These are phyloP conservation scores for Fusarium multiceps DNA, from an alignment of 2,329 filamentous ascomycete species.

Conservation along the genomic window DNA sequence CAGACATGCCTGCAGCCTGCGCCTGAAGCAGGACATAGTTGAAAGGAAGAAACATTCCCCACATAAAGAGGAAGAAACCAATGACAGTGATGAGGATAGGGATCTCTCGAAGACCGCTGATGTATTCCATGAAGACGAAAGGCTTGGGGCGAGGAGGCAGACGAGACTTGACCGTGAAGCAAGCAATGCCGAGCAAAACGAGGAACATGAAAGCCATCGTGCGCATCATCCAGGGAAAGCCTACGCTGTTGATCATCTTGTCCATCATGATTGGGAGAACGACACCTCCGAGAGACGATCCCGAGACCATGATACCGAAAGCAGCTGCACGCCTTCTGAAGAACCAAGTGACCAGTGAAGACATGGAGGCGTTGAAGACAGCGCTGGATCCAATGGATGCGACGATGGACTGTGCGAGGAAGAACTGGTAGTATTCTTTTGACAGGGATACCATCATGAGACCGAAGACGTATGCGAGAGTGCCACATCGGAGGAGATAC, in stretches of 20 bases:
- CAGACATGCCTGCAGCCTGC: constrained; percentile 55
- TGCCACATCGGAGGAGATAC: constrained; percentile 65
- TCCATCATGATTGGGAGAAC: constrained; percentile 71
- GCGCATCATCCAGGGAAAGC: constrained; percentile 62
- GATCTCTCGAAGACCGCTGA: constrained; percentile 58
- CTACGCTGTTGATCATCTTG: constrained; percentile 61
- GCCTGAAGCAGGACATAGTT: constrained; percentile 65
- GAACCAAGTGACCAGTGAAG: constrained; percentile 63
- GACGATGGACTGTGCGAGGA: constrained; percentile 57
- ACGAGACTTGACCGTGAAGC: constrained; percentile 51
- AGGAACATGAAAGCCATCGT: constrained; percentile 60
- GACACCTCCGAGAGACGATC: constrained; percentile 65
- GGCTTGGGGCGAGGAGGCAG: constrained; percentile 59
- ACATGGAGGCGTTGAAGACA: constrained; percentile 58
- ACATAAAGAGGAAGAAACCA: constrained; percentile 66
- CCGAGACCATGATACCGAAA: constrained; percentile 64
- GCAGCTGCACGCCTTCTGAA: constrained; percentile 62
- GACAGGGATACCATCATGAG: constrained; percentile 72
- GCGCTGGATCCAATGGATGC: constrained; percentile 56
- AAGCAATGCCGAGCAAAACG: constrained; percentile 48
- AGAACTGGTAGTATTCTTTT: constrained; percentile 57
- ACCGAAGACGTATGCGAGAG: constrained; percentile 68
- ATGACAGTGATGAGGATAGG: constrained; percentile 57
- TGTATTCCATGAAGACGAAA: constrained; percentile 60
- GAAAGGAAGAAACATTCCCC: constrained; percentile 66